These are phyloP conservation scores for Podochytrium sp. DNA, from an alignment of 192 early-diverging fungal genomes.

Conservation along the genomic window DNA sequence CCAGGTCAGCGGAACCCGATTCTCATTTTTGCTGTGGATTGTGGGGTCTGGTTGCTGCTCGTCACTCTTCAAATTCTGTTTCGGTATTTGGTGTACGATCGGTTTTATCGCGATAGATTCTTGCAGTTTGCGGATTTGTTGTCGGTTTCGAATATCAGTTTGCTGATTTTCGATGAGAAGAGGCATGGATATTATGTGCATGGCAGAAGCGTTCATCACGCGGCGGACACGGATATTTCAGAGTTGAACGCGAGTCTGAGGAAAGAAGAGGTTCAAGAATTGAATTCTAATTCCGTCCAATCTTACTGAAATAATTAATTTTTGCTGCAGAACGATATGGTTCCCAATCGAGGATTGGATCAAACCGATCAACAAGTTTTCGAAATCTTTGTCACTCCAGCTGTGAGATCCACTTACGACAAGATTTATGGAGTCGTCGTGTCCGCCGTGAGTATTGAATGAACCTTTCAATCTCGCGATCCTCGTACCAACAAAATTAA, in stretches of 20 bases:
- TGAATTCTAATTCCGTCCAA: not conserved
- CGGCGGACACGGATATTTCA: constrained; percentile 49
- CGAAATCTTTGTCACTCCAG: constrained; percentile 50
- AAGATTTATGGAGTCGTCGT: constrained; percentile 50
- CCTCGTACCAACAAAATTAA: not conserved
- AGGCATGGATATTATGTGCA: constrained; percentile 66
- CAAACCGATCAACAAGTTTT: constrained; percentile 57
- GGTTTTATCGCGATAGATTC: constrained; percentile 55
- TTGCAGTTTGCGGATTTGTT: constrained; percentile 58
- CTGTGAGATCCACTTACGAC: constrained; percentile 44
- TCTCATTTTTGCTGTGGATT: constrained; percentile 51
- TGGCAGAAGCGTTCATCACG: constrained; percentile 51
- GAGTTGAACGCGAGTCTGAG: constrained; percentile 49
- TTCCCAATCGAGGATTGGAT: constrained; percentile 52
- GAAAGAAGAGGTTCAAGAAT: constrained; percentile 48
- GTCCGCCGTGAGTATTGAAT: not conserved
- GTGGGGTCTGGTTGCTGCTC: constrained; percentile 1
- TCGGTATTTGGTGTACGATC: constrained; percentile 41
- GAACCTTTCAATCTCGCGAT: not conserved
- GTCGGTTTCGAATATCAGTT: constrained; percentile 53
- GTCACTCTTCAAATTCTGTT: constrained; percentile 21
- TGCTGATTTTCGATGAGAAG: constrained; percentile 58
- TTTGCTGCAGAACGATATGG: constrained; percentile 47
- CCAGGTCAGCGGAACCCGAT: constrained; percentile 42
- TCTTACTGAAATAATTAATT: not conserved